Evolutionary conservation across 257 asterid species (phyloP), one percentile per base, ranked within the genome.

Genomic region (Nicotiana obtusifolia): DNA sequence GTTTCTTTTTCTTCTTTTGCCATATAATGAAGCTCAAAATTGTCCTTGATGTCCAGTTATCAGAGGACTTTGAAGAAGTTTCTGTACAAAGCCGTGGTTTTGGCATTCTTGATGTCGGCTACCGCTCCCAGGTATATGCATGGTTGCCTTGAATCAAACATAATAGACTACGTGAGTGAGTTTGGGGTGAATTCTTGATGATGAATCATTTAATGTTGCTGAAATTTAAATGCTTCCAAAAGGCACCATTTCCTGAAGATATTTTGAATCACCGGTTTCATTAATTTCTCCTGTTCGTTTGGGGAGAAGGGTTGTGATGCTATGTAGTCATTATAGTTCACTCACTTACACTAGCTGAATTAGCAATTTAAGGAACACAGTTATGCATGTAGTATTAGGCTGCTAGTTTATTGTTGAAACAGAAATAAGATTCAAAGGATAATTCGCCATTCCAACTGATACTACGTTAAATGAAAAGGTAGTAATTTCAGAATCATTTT

Each of bases 21-120:
- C 19, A 69, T 47, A 47, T 73, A 65, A 17, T 67, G 60, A 81
- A 57, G 47, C 49, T 69, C 59, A 79, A 56, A 17, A 8, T 64
- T 24, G 59, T 82, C 67, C 53, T 22, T 61, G 16, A 82, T 81
- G 78, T 82, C 77, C 89, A 93, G 98, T 87, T 92, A 86, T 84
- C 91, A 11, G 98, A 93, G 88, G 97, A 93, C 13, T 93, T 93
- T 83, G 93, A 86, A 64, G 98, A 93, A 91, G 80, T 92, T 65
- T 87, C 91, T 1, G 97, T 91, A 22, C 95, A 92, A 84, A 93
- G 98, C 73, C 95, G 98, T 69, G 98, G 97, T 82, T 93, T 93
- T 79, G 98, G 98, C 76, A 93, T 93, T 88, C 98, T 93, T 85
- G 97, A 93, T 88, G 94, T 92, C 66, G 98, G 98, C 35, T 93